Conservation (phyloP, 192 early-diverging fungal genomes). For the Phlyctochytrium planicorne region DNA sequence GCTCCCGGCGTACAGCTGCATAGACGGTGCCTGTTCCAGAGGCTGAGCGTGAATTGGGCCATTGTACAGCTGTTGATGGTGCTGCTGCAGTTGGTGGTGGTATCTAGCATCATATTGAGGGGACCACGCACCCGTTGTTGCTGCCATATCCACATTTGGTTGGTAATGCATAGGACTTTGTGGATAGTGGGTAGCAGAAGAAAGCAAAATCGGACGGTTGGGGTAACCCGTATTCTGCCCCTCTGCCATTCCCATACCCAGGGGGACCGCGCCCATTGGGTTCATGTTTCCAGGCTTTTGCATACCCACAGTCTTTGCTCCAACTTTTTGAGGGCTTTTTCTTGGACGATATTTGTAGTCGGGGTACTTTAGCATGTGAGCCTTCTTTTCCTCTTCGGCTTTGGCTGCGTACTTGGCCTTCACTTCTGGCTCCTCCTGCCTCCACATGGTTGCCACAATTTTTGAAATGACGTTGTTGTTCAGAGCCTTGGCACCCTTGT, state of each 20-base stretch:
- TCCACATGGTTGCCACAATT: conserved; percentile 60
- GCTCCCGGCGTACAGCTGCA: not conserved
- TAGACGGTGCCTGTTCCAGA: not conserved
- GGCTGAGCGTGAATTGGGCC: not conserved
- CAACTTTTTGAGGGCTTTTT: conserved; percentile 38
- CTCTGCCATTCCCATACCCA: not conserved
- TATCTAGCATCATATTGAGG: not conserved
- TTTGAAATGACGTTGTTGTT: conserved; percentile 59
- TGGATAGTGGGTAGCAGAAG: not conserved
- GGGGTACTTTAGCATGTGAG: conserved; percentile 53
- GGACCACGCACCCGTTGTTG: not conserved
- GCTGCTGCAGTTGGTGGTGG: not conserved
- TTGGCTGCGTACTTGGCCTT: conserved; percentile 46
- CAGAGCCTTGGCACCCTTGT: conserved; percentile 36
- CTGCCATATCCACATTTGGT: not conserved
- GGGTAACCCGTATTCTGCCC: not conserved
- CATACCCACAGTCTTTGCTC: not conserved
- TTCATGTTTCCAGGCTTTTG: not conserved
- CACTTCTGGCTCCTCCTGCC: conserved; percentile 46
- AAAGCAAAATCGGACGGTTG: not conserved
- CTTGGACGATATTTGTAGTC: conserved; percentile 63
- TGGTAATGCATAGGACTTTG: not conserved
- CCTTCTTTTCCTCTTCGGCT: conserved; percentile 52
- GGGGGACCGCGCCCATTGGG: not conserved
- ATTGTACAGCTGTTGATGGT: not conserved